Evolutionary conservation across 2,329 filamentous ascomycete species (phyloP), one percentile per base, ranked within the genome.

Genomic region (Lecanosticta acicola): DNA sequence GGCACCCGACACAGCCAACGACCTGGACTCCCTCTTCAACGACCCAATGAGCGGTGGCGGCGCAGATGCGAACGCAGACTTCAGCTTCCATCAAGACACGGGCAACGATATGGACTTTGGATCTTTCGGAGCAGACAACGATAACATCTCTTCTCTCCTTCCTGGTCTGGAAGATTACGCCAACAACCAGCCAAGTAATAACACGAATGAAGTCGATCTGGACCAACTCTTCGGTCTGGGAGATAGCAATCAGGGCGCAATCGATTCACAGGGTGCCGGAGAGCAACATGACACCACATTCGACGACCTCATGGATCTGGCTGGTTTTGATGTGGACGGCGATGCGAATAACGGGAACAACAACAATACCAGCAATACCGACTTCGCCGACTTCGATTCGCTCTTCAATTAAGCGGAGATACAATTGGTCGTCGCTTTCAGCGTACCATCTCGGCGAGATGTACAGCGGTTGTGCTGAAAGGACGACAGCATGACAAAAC

Each of bases 161-260:
- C 61, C 71, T 32, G 63, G 71, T 45, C 55, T 72, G 42, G 61
- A 71, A 49, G 62, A 67, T 55, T 70, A 67, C 54, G 64, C 68
- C 14, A 70, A 68, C 32, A 58, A 52, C 14, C 46, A 54, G 29
- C 46, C 48, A 4, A 52, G 46, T 24, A 56, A 53, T 11, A 41
- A 33, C 8, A 46, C 46, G 34, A 45, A 44, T 10, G 55, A 60
- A 37, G 50, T 55, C 17, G 60, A 63, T 41, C 60, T 59, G 39
- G 55, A 53, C 32, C 52, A 54, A 9, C 45, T 63, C 18, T 62
- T 63, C 43, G 50, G 42, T 16, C 20, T 35, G 7, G 52, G 48
- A 2, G 51, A 51, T 39, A 40, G 36, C 32, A 40, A 49, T 33
- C 45, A 43, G 16, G 47, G 54, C 32, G 46, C 45, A 19, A 45